Base-by-base conservation (phyloP, 2,329 filamentous ascomycete genomes). In the Xylariaceae sp. region DNA sequence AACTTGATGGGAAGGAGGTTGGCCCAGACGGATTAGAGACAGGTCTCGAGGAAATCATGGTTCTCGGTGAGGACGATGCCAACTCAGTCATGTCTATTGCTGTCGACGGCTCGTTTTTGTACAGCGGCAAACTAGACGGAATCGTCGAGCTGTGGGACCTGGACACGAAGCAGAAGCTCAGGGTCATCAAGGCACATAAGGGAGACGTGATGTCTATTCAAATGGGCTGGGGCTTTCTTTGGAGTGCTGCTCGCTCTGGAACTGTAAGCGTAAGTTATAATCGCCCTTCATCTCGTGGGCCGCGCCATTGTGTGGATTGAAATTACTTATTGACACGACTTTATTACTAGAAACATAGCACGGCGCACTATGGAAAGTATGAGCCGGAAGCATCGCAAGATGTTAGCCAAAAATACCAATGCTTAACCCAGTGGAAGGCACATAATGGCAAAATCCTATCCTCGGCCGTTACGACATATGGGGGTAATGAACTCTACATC, bases 61-160 rank as follows among this genome's bases (percentile, higher is more conserved):
- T 74, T 0, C 72, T 87, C 0, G 84, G 83, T 3, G 71, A 77
- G 5, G 83, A 85, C 54, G 80, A 86, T 60, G 81, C 77, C 3
- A 78, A 83, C 57, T 86, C 83, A 0, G 80, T 86, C 9, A 75
- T 96, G 55, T 94, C 89, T 0, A 78, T 99, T 50, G 86, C 89
- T 4, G 80, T 95, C 2, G 91, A 97, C 59, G 91, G 90, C 0
- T 91, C 91, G 0, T 95, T 99, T 61, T 78, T 99, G 3, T 99
- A 97, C 68, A 89, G 88, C 56, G 94, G 94, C 46, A 88, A 95
- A 63, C 81, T 91, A 1, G 85, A 89, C 40, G 95, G 94, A 27
- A 82, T 95, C 49, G 84, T 99, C 56, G 92, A 97, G 68, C 83
- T 99, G 8, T 99, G 95, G 92, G 95, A 99, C 68, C 78, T 99